Conservation (phyloP, 805 yeast genomes). For the Candida nemodendra region DNA sequence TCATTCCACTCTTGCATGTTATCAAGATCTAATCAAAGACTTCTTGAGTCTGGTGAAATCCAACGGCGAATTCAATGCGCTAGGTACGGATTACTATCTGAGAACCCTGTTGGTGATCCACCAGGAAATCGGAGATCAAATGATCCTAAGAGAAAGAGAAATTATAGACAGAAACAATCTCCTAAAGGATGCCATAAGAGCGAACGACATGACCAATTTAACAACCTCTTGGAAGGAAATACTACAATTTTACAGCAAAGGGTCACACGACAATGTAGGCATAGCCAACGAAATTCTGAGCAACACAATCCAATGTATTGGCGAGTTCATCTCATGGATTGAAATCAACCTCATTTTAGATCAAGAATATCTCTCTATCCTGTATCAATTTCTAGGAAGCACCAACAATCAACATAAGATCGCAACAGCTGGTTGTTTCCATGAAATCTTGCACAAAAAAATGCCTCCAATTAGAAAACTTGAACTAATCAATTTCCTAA, state of each 20-base stretch:
- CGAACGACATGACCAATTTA: constrained; percentile 66
- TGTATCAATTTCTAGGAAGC: constrained; percentile 53
- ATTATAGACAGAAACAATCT: constrained; percentile 62
- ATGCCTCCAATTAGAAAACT: constrained; percentile 57
- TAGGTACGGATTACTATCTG: constrained; percentile 67
- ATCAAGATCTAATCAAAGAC: constrained; percentile 53
- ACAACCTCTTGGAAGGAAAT: constrained; percentile 67
- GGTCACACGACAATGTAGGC: constrained; percentile 23
- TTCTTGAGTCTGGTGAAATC: constrained; percentile 38
- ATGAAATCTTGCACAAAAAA: constrained; percentile 55
- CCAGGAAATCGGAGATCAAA: constrained; percentile 90
- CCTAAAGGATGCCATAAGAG: constrained; percentile 81
- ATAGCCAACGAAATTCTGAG: constrained; percentile 48
- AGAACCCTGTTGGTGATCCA: constrained; percentile 76
- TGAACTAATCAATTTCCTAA: constrained; percentile 65
- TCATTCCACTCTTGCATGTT: constrained; percentile 44
- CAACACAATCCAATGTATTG: constrained; percentile 63
- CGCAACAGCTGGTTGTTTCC: constrained; percentile 55
- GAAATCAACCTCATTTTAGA: constrained; percentile 73
- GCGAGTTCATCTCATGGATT: constrained; percentile 91
- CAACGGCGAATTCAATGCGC: constrained; percentile 33
- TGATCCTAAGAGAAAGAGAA: constrained; percentile 67
- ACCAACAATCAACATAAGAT: constrained; percentile 45
- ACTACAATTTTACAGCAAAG: constrained; percentile 37
- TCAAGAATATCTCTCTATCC: constrained; percentile 51